Conservation (phyloP, 2,329 filamentous ascomycete species). For the Xylaria sp. region DNA sequence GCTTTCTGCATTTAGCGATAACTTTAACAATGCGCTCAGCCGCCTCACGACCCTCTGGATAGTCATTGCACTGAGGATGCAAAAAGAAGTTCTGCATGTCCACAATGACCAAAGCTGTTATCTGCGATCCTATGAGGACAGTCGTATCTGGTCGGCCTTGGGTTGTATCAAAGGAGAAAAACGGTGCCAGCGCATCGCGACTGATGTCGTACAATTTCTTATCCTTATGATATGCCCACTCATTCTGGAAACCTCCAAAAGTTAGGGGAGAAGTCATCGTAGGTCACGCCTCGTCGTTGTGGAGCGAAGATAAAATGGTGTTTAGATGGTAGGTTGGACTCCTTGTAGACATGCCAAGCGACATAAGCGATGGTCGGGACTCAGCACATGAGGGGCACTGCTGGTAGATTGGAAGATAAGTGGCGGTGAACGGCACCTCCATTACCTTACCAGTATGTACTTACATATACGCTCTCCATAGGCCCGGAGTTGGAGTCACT, state of each 20-base stretch:
- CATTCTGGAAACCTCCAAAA: constrained; percentile 47
- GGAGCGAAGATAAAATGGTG: neutral
- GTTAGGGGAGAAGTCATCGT: constrained; percentile 32
- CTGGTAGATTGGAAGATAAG: neutral
- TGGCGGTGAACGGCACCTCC: neutral
- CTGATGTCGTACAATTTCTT: constrained; percentile 46
- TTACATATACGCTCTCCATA: neutral
- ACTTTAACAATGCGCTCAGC: constrained; percentile 54
- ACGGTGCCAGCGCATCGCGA: constrained; percentile 30
- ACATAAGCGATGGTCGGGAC: neutral
- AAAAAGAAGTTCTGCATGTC: constrained; percentile 67
- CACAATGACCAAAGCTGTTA: constrained; percentile 60
- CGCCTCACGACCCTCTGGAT: constrained; percentile 55
- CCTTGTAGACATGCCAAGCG: neutral
- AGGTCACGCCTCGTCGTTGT: neutral
- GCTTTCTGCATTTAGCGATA: constrained; percentile 57
- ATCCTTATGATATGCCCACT: constrained; percentile 47
- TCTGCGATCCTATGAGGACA: constrained; percentile 53
- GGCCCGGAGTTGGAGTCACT: neutral
- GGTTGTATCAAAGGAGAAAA: constrained; percentile 44
- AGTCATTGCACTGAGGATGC: constrained; percentile 53
- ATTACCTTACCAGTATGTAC: neutral
- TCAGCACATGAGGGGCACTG: constrained; percentile 3
- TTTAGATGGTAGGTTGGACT: neutral
- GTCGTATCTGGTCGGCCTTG: constrained; percentile 45